These are phyloP conservation scores for Globisporangium emineosum DNA, from an alignment of 352 stramenopile genomes.

Conservation along the genomic window DNA sequence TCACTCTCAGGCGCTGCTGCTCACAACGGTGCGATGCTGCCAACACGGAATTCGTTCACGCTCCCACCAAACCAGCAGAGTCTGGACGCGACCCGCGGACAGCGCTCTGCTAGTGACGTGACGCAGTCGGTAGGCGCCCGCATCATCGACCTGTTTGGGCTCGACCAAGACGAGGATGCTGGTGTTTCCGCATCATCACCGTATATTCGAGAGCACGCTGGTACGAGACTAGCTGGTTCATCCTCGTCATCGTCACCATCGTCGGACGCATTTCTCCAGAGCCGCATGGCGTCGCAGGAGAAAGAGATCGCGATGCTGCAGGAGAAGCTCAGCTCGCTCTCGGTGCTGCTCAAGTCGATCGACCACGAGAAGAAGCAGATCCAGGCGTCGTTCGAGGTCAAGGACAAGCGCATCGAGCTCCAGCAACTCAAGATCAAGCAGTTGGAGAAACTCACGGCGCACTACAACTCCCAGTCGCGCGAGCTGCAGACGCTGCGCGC, in stretches of 20 bases:
- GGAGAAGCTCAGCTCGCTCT: slow-evolving; percentile 65
- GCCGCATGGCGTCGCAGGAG: slow-evolving; percentile 58
- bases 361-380: slow-evolving; percentile 68
- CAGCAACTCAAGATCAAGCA: slow-evolving; percentile 63
- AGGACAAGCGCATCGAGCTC: slow-evolving; percentile 70
- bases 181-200: not conserved
- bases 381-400: slow-evolving; percentile 55
- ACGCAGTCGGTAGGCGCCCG: slow-evolving; percentile 6
- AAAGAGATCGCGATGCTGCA: slow-evolving; percentile 70
- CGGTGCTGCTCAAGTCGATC: slow-evolving; percentile 55
- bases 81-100: not conserved
- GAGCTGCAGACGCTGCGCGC: slow-evolving; percentile 44
- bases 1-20: slow-evolving; percentile 4
- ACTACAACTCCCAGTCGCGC: slow-evolving; percentile 40
- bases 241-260: not conserved
- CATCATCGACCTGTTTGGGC: slow-evolving; percentile 21
- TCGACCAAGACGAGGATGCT: slow-evolving; percentile 12
- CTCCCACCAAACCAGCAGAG: not conserved
- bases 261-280: slow-evolving; percentile 41
- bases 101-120: slow-evolving; percentile 9
- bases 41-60: slow-evolving; percentile 11
- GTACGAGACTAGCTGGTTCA: not conserved
- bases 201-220: not conserved
- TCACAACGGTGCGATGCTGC: not conserved
- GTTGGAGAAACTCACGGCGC: slow-evolving; percentile 53